These are phyloP conservation scores for Staphylotrichum tortipilum DNA, from an alignment of 495 filamentous ascomycete genomes.

Conservation along the genomic window DNA sequence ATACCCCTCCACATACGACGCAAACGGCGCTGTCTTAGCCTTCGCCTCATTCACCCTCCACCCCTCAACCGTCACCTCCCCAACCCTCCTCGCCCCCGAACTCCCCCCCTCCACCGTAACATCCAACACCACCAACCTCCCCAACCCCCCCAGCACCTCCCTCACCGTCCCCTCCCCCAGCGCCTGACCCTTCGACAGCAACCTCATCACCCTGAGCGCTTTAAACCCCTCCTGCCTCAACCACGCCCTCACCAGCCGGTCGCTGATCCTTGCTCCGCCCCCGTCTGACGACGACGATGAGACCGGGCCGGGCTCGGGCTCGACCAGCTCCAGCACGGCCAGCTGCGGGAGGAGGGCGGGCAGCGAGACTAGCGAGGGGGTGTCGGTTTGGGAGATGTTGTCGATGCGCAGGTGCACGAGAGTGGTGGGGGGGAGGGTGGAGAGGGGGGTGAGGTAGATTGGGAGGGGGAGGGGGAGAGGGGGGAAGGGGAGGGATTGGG, in stretches of 20 bases:
- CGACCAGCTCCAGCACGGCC: conserved; percentile 25
- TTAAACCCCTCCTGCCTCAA: conserved; percentile 17
- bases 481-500: no score
- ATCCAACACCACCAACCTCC: no score
- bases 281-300: no score
- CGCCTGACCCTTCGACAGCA: no score
- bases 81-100: conserved; percentile 14
- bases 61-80: neutral
- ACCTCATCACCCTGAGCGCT: conserved; percentile 21
- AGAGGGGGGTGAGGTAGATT: conserved; percentile 18
- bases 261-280: conserved; percentile 8
- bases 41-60: neutral
- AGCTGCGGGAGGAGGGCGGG: conserved; percentile 23
- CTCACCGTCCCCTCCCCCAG: no score
- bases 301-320: no score
- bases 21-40: neutral
- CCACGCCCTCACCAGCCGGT: conserved; percentile 27
- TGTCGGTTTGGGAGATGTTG: conserved; percentile 6
- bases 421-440: conserved; percentile 13
- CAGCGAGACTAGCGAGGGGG: conserved; percentile 22
- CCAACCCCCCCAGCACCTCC: no score
- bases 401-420: conserved; percentile 23
- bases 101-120: no score
- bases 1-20: neutral
- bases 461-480: no score